A percentile compares a stretch with the other conserved stretches of the same genome.
phyloP scores from a whole-genome alignment of 2,329 filamentous ascomycete species.

The Colletotrichum incanum region DNA sequence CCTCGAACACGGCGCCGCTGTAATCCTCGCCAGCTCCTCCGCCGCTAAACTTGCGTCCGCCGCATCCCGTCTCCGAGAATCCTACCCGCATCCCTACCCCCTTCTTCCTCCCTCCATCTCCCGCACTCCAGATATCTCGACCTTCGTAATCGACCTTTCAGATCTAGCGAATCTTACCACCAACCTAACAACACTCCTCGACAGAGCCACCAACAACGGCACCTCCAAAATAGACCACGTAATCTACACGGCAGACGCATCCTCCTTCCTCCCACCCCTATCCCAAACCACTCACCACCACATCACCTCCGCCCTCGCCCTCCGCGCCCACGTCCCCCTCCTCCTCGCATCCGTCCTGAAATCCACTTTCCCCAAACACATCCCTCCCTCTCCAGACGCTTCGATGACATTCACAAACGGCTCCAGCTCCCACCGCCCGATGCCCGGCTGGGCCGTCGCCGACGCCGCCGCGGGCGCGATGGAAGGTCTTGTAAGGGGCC shows the following conservation, averaged over 20 bases:
- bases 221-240: slow-evolving; percentile 8
- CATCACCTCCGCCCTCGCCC: slow-evolving; percentile 12
- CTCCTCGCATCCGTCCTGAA: slow-evolving; percentile 8
- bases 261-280: slow-evolving; percentile 6
- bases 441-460: too few species aligned
- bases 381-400: slow-evolving; percentile 9
- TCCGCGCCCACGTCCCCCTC: slow-evolving; percentile 20
- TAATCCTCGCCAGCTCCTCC: slow-evolving; percentile 26
- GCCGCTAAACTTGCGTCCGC: slow-evolving; percentile 19
- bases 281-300: background rate
- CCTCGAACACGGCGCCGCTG: too few species aligned
- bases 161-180: slow-evolving; percentile 13
- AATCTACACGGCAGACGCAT: slow-evolving; percentile 30
- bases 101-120: too few species aligned
- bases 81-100: background rate
- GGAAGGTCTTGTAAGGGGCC: slow-evolving; percentile 19
- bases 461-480: slow-evolving; percentile 1
- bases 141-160: slow-evolving; percentile 16
- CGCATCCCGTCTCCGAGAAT: background rate
- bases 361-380: background rate
- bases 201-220: background rate
- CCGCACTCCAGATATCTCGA: background rate
- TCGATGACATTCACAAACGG: slow-evolving; percentile 34
- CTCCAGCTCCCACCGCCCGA: slow-evolving; percentile 3
- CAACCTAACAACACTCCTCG: background rate